phyloP scores from a whole-genome alignment of 2,329 filamentous ascomycete genomes.

The Sporothrix mexicana region DNA sequence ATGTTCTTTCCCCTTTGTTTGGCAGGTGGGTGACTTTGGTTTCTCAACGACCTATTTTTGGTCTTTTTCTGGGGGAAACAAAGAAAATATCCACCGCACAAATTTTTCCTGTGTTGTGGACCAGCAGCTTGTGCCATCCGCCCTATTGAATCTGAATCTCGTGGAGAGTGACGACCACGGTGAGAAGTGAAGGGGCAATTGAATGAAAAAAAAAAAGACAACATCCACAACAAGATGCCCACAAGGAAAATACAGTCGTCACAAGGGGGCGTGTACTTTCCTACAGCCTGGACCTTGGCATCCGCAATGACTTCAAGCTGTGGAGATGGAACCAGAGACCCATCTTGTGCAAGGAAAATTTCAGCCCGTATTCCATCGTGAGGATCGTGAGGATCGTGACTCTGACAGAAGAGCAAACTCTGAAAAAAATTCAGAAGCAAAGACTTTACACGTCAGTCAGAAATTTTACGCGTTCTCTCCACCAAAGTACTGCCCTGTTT shows the following conservation, averaged over 20 bases:
- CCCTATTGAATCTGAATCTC: not conserved
- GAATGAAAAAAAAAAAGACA: not conserved
- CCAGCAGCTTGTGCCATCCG: conserved; percentile 11
- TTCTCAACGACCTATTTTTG: conserved; percentile 4
- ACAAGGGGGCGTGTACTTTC: not conserved
- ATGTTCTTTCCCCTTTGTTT: not conserved
- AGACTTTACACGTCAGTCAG: not conserved
- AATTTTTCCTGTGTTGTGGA: not conserved
- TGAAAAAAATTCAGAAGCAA: not conserved
- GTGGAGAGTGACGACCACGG: not conserved
- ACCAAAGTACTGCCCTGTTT: not conserved
- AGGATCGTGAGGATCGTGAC: conserved; percentile 13
- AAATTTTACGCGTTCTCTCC: not conserved
- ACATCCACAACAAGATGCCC: not conserved
- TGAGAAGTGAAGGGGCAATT: conserved; percentile 16
- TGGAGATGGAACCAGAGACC: not conserved
- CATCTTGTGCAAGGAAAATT: conserved; percentile 1
- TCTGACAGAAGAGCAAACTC: not conserved
- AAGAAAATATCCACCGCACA: not conserved
- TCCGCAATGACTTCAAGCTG: not conserved
- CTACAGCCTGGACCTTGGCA: not conserved
- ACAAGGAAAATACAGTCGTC: not conserved
- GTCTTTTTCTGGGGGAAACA: conserved; percentile 19
- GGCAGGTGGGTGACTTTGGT: not conserved
- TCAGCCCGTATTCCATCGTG: not conserved